Evolutionary conservation across 1,284 basidiomycete species (phyloP).

Genomic region (Rhodotorula sp.): DNA sequence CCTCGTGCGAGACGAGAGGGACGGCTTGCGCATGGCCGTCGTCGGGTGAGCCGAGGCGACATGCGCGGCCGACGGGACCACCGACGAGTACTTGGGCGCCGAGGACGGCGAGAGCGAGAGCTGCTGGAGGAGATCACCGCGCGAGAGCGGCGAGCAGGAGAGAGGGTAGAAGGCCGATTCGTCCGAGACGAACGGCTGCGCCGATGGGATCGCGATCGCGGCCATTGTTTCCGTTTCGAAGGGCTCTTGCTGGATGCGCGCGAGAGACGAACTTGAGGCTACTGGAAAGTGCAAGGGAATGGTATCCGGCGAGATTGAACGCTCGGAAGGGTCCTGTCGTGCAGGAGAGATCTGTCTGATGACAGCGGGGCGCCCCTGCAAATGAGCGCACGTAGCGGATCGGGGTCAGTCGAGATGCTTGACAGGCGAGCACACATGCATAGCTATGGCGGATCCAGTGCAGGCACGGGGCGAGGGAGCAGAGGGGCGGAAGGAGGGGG

Average conservation of each 20-base stretch:
- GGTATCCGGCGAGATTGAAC: background rate
- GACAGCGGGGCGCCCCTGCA: slow-evolving; percentile 26
- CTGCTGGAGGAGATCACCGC: slow-evolving; percentile 27
- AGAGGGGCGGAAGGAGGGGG: background rate
- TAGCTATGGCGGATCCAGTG: background rate
- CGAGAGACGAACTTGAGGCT: background rate
- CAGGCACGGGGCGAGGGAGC: background rate
- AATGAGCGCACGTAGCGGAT: background rate
- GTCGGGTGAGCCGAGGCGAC: background rate
- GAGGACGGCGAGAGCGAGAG: slow-evolving; percentile 29
- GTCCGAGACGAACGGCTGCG: slow-evolving; percentile 19
- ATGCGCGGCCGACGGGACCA: slow-evolving; percentile 6
- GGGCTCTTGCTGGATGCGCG: background rate
- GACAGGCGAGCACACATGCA: background rate
- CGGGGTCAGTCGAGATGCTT: background rate
- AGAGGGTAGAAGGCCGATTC: slow-evolving; percentile 19
- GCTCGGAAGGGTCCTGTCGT: slow-evolving; percentile 13
- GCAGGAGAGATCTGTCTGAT: slow-evolving; percentile 17
- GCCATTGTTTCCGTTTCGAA: slow-evolving; percentile 18
- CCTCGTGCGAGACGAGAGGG: slow-evolving; percentile 6
- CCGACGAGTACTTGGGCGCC: slow-evolving; percentile 20
- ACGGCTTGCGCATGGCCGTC: slow-evolving; percentile 9
- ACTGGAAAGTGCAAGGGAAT: background rate
- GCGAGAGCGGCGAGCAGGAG: slow-evolving; percentile 35
- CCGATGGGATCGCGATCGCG: slow-evolving; percentile 38